phyloP scores from a whole-genome alignment of 768 basidiomycete species.

The Kwoniella bestiolae region DNA sequence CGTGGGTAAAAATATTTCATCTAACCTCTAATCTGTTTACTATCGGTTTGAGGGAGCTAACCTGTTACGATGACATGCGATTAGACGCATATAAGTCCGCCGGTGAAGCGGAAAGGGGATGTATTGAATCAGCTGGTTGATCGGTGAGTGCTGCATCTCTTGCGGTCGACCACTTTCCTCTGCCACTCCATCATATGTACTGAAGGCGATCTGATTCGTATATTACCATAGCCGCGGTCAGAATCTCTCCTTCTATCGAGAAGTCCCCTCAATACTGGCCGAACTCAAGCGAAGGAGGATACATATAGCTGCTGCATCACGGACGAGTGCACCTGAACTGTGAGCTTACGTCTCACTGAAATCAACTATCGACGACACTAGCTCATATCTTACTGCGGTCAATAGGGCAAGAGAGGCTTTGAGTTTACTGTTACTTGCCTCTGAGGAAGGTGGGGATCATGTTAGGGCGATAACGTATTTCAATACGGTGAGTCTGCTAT shows the following conservation, averaged over 20 bases:
- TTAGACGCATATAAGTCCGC: constrained; percentile 55
- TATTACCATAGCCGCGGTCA: constrained; percentile 61
- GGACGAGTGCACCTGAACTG: constrained; percentile 72
- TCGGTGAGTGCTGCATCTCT: constrained; percentile 33
- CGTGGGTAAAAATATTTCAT: constrained; percentile 30
- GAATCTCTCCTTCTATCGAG: constrained; percentile 71
- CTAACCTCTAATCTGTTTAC: too few species aligned
- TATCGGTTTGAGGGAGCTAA: background rate
- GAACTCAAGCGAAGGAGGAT: constrained; percentile 60
- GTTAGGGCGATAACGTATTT: constrained; percentile 58
- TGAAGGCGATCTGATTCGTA: background rate
- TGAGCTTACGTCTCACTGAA: constrained; percentile 57
- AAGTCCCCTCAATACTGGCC: constrained; percentile 75
- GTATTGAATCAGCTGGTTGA: constrained; percentile 57
- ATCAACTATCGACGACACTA: background rate
- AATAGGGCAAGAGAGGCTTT: constrained; percentile 76
- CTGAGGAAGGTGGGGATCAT: constrained; percentile 38
- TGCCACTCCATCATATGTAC: background rate
- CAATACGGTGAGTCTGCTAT: constrained; percentile 47
- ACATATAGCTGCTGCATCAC: constrained; percentile 72
- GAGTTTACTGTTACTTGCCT: constrained; percentile 57
- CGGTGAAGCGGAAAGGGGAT: constrained; percentile 56
- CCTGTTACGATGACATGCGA: background rate
- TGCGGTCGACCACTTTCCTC: constrained; percentile 5
- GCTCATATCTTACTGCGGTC: constrained; percentile 23